Evolutionary conservation across 192 early-diverging fungal species (phyloP), one percentile per base, ranked within the genome.

Genomic region (Kappamyces sp.): DNA sequence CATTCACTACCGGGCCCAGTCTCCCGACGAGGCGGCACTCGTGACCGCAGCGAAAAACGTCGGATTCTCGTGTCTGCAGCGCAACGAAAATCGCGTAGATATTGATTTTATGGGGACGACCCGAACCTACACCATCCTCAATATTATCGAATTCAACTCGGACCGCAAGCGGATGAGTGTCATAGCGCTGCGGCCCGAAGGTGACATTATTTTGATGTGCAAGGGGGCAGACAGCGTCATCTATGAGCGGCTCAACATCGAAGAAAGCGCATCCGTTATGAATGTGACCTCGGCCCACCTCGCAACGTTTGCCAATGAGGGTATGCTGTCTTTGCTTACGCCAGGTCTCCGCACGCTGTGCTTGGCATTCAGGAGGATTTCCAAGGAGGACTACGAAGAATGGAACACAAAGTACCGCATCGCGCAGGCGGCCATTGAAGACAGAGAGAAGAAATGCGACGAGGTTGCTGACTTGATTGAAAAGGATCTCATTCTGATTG

Each of bases 181-280:
- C 1, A 88, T 99, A 41, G 70, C 90, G 51, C 71, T 84, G 48
- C 76, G 89, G 5, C 91, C 91, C 0, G 92, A 92, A 63, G 80
- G 79, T 12, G 68, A 81, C 47, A 85, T 96, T 40, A 72, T 94
- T 12, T 55, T 99, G 51, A 84, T 91, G 47, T 86, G 86, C 55
- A 99, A 99, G 70, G 96, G 96, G 15, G 96, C 96, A 10, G 96
- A 99, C 62, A 93, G 88, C 63, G 86, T 99, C 41, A 96, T 99
- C 49, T 87, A 90, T 49, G 92, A 92, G 55, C 81, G 93, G 23
- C 67, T 94, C 36, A 61, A 34, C 12, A 32, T 46, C 32, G 47
- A 55, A 42, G 47, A 46, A 5, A 5, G 13, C 23, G 33, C 32
- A 2, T 36, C 13, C 5, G 6, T 59, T 6, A 43, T 31, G 8